Base-by-base conservation (phyloP, 345 rosid genomes). In the Eutrema heterophyllum region DNA sequence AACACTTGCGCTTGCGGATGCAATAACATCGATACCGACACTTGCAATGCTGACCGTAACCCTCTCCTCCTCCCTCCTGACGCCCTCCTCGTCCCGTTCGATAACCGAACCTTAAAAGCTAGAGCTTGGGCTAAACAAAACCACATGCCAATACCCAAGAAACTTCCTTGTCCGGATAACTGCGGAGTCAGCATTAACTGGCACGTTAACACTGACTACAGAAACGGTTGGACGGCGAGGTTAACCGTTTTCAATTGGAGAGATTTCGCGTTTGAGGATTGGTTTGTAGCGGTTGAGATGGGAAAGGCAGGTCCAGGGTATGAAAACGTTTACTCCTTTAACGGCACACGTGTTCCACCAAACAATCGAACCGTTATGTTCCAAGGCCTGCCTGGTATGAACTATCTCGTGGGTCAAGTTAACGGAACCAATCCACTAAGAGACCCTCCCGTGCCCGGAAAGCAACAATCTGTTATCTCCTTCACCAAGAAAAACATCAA, bases 131-230 rank as follows among this genome's bases (percentile, higher is more conserved):
- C 97, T 8, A 75, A 62, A 40, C 70, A 85, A 21, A 88, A 88
- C 64, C 84, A 79, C 39, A 46, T 70, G 49, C 70, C 66, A 5
- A 26, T 92, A n/a, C 94, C 93, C 0, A 78, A 78, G 44, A 85
- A 83, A 8, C 64, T 87, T 52, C 99, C 98, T 1, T 96, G 99
- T 51, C 93, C 98, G 0, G 97, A 92, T 67, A 92, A 96, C 53
- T 96, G 98, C n/a, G 94, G 93, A 4, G 98, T 92, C 18, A 96
- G 97, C 67, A 80, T 96, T 63, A 92, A 92, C 56, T 96, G 99
- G 98, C 97, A 92, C 70, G 6, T 96, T 2, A 86, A 81, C 60
- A 72, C 96, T 1, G 96, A 96, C 71, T 87, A 84, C 72, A 76
- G 18, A 67, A 64, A 70, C 9, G 97, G 98, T 16, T 96, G 97